A percentile compares a stretch with the other conserved stretches of the same genome.
Evolutionary conservation across 2,329 filamentous ascomycete genomes (phyloP).

Genomic region (Apiospora phragmitis): DNA sequence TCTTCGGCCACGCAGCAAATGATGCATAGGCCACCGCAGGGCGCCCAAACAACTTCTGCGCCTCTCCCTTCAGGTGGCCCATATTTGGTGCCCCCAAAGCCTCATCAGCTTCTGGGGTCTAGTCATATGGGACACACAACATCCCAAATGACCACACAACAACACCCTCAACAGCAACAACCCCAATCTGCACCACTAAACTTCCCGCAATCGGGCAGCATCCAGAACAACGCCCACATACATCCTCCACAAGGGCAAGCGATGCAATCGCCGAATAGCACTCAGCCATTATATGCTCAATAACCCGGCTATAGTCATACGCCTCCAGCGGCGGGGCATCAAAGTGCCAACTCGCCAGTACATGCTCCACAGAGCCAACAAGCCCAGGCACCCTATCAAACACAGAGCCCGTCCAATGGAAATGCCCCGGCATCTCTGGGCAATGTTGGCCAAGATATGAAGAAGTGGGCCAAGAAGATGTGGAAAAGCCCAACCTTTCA

Average conservation of each 20-base stretch:
- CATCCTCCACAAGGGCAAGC: not conserved
- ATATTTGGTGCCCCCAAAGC: not conserved
- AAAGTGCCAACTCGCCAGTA: not conserved
- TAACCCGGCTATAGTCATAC: constrained; percentile 8
- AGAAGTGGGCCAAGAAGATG: constrained; percentile 33
- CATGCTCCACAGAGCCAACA: not conserved
- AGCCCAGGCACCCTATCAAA: not conserved
- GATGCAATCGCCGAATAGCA: not conserved
- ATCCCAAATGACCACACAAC: not conserved
- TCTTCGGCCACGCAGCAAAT: not conserved
- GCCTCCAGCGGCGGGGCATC: not conserved
- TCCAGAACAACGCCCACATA: not conserved
- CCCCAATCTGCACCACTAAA: not conserved
- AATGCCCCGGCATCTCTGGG: not conserved
- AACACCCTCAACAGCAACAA: not conserved
- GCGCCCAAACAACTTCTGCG: not conserved
- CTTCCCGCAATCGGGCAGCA: not conserved
- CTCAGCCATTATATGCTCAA: constrained; percentile 10
- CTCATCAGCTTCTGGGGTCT: not conserved
- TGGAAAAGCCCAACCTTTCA: constrained; percentile 27
- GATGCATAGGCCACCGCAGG: not conserved
- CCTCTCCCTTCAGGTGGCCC: no score
- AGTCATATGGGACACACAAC: not conserved
- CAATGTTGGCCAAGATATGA: constrained; percentile 26
- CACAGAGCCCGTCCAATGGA: not conserved